Evolutionary conservation across 129 eudicot species (phyloP).

Genomic region (Silybum marianum): DNA sequence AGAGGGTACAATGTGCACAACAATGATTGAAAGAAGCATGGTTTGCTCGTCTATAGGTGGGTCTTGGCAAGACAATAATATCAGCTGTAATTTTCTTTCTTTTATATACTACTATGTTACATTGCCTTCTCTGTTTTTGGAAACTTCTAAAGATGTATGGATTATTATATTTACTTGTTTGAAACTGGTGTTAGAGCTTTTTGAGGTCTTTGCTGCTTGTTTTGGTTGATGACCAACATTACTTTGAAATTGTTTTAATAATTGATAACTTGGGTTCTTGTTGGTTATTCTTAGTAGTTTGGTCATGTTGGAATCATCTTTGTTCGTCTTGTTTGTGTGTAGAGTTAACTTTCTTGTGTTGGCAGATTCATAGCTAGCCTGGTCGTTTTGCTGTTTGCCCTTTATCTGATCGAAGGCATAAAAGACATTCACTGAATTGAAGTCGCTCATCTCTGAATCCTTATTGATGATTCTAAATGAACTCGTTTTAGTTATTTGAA

Average conservation of each 20-base stretch:
- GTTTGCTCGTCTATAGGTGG: background rate
- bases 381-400: no score
- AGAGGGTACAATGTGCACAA: slow-evolving; percentile 81
- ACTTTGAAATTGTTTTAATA: background rate
- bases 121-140: background rate
- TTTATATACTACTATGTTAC: background rate
- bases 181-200: background rate
- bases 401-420: no score
- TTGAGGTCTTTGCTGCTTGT: background rate
- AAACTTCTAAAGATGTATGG: slow-evolving; percentile 1
- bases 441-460: no score
- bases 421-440: no score
- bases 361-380: no score
- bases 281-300: background rate
- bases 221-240: background rate
- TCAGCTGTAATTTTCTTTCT: background rate
- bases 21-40: slow-evolving; percentile 34
- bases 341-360: no score
- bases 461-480: no score
- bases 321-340: no score
- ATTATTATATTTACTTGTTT: background rate
- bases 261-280: background rate
- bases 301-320: no score
- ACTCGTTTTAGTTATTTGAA: no score
- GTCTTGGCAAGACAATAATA: slow-evolving; percentile 17